Percentiles rank a stretch among this genome's conserved stretches.
These are phyloP conservation scores for Agarophyton chilense DNA, from an alignment of 23 red algal genomes.

Conservation along the genomic window DNA sequence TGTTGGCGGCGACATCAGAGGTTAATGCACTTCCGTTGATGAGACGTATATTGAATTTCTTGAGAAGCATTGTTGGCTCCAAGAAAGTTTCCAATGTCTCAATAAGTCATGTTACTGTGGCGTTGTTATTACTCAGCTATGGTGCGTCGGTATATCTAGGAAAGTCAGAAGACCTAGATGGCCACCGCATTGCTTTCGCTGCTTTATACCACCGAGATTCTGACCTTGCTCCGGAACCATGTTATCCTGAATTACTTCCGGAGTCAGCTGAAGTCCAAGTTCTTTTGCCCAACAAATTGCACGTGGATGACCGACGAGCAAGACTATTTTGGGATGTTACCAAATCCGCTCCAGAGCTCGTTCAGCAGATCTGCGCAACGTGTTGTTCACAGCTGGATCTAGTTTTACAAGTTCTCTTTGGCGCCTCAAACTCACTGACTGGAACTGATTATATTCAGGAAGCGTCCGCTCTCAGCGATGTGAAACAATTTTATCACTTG, in stretches of 20 bases:
- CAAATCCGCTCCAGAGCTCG: neutral
- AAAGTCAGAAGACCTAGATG: conserved; percentile 3
- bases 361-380: neutral
- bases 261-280: neutral
- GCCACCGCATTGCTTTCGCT: conserved; percentile 17
- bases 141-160: conserved; percentile 11
- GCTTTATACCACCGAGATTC: conserved; percentile 22
- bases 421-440: neutral
- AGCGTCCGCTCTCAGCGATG: neutral
- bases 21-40: conserved; percentile 1
- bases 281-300: neutral
- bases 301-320: neutral
- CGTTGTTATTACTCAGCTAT: conserved; percentile 24
- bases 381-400: neutral
- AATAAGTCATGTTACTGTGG: conserved; percentile 27
- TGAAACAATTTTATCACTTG: conserved; percentile 29
- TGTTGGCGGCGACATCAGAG: neutral
- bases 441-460: conserved; percentile 25
- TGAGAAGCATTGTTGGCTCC: neutral
- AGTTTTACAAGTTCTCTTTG: neutral
- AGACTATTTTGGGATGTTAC: neutral
- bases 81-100: neutral
- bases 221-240: conserved; percentile 24
- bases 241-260: conserved; percentile 16
- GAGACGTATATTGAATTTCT: neutral